Evolutionary conservation across 306 rosid genomes (phyloP).

Genomic region (Vigna reflexopilosa): DNA sequence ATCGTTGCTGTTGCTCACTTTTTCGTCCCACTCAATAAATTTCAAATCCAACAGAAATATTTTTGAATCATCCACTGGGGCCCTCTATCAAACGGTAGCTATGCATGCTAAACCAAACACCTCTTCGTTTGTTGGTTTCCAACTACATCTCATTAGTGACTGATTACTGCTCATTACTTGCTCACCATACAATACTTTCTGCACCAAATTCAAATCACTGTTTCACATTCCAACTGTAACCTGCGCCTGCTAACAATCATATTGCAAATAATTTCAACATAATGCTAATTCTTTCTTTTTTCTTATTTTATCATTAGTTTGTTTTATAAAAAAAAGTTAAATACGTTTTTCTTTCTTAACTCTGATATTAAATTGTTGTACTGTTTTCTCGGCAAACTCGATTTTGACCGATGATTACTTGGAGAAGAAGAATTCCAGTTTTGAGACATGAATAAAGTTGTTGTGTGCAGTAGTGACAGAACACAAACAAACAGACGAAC

Average conservation of each 20-base stretch:
- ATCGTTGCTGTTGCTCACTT: slow-evolving; percentile 38
- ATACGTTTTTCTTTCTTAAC: no score
- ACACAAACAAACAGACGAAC: slow-evolving; percentile 12
- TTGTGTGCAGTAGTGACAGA: slow-evolving; percentile 5
- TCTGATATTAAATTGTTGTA: not conserved
- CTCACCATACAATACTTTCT: not conserved
- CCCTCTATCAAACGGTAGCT: slow-evolving; percentile 71
- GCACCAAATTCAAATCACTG: not conserved
- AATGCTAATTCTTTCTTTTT: not conserved
- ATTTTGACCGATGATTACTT: slow-evolving; percentile 31
- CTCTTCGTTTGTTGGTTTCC: slow-evolving; percentile 51
- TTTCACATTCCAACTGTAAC: slow-evolving; percentile 11
- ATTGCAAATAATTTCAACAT: not conserved
- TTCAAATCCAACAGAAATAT: slow-evolving; percentile 61
- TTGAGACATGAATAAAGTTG: slow-evolving; percentile 29
- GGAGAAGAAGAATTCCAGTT: slow-evolving; percentile 15
- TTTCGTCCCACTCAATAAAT: slow-evolving; percentile 62
- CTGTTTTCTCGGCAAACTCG: slow-evolving; percentile 30
- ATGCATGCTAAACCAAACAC: not conserved
- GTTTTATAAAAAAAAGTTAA: no score
- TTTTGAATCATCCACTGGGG: slow-evolving; percentile 66
- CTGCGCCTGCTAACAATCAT: not conserved
- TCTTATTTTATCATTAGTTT: not conserved
- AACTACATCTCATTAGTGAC: slow-evolving; percentile 36
- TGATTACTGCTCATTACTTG: slow-evolving; percentile 14